Evolutionary conservation across 768 basidiomycete genomes (phyloP).

Genomic region (Lactarius hatsudake): DNA sequence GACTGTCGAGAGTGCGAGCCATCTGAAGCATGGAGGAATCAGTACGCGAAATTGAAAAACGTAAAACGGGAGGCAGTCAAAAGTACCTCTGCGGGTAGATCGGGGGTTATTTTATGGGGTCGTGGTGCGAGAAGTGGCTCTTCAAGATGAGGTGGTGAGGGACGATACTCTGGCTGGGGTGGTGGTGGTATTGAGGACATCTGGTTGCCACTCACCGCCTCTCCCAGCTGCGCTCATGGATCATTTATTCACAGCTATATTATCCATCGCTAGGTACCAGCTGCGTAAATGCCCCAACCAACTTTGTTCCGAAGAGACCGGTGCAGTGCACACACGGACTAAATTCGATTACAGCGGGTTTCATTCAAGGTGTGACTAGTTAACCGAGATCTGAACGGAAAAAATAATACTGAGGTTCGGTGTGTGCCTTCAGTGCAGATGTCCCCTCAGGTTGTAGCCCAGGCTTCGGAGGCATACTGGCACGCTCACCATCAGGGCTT

Average conservation of each 20-base stretch:
- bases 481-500: neutral
- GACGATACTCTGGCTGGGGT: slow-evolving; percentile 10
- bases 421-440: too few species aligned
- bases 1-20: slow-evolving; percentile 59
- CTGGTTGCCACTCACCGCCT: neutral
- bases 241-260: neutral
- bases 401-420: too few species aligned
- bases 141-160: slow-evolving; percentile 48
- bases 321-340: neutral
- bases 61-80: slow-evolving; percentile 13
- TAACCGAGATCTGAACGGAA: too few species aligned
- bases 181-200: slow-evolving; percentile 16
- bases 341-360: too few species aligned
- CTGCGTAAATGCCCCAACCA: neutral
- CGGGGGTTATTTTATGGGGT: slow-evolving; percentile 60
- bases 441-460: too few species aligned
- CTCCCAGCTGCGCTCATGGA: neutral
- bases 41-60: slow-evolving; percentile 23
- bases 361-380: too few species aligned
- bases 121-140: slow-evolving; percentile 62
- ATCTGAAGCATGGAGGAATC: slow-evolving; percentile 44
- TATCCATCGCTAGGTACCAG: neutral
- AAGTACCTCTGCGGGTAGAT: slow-evolving; percentile 60
- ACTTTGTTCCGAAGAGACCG: neutral
- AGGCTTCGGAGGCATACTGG: too few species aligned